Evolutionary conservation across 306 rosid species (phyloP).

Genomic region (Herpetospermum pedunculosum): DNA sequence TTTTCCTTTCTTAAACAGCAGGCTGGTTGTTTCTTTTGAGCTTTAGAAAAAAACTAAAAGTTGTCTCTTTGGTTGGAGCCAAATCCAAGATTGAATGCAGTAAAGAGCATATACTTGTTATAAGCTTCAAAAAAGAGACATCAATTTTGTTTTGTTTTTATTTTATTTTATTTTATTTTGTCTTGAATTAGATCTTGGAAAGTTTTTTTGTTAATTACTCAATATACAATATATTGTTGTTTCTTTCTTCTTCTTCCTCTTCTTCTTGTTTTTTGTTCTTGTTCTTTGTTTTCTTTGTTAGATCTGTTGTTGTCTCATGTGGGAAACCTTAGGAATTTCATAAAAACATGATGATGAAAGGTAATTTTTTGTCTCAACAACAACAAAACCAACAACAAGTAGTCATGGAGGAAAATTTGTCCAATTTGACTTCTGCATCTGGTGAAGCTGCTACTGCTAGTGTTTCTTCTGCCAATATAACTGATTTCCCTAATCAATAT

Average conservation of each 20-base stretch:
- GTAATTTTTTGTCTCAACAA: not conserved
- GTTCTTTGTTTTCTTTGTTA: not conserved
- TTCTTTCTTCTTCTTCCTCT: not conserved
- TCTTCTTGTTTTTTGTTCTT: not conserved
- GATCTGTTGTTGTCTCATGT: conserved; percentile 8
- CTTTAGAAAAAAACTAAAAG: conserved; percentile 33
- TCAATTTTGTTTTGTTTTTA: not conserved
- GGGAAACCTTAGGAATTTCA: not conserved
- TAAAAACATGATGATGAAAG: conserved; percentile 2
- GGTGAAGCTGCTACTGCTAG: conserved; percentile 53
- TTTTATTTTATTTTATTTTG: not conserved
- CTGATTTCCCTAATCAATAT: not conserved
- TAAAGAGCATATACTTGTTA: not conserved
- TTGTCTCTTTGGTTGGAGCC: conserved; percentile 84
- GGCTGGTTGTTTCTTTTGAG: conserved; percentile 25
- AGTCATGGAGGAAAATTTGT: conserved; percentile 65
- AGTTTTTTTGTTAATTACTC: not conserved
- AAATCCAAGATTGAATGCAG: conserved; percentile 33
- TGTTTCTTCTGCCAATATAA: conserved; percentile 48
- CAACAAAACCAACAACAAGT: conserved; percentile 19
- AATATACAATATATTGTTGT: not conserved
- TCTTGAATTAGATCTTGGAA: not conserved
- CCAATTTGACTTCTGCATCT: conserved; percentile 86
- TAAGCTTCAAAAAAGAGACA: not conserved
- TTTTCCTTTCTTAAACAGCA: not conserved